Evolutionary conservation across 2,329 filamentous ascomycete genomes (phyloP), one percentile per base, ranked within the genome.

Genomic region (Colletotrichum cordylinicola): DNA sequence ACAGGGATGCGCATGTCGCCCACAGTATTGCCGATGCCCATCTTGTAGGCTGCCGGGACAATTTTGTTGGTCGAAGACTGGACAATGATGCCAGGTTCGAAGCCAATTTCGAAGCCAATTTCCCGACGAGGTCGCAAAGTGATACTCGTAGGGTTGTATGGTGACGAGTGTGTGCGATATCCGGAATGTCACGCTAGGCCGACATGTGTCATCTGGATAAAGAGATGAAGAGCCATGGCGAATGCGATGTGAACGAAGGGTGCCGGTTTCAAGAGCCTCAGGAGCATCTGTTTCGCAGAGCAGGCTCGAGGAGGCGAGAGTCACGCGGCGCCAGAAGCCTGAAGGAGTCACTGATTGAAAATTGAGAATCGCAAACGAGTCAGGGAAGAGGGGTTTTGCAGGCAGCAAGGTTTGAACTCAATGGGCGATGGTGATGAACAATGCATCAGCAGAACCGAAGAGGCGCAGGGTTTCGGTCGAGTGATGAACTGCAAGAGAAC

Each of bases 401-500:
- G 18, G 35, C n/a, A 24, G 15, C 15, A 60, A 29, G 13, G n/a
- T 68, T 68, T 52, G 27, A 60, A 35, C 6, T 33, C 35, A n/a
- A 43, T 15, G 35, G 33, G 6, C 43, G 12, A 18, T 43, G 43
- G 10, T 39, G 12, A 15, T 56, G 39, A 56, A 48, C 4, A 31
- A 31, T 61, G 64, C 58, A 18, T 60, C 15, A 37, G 67, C 48
- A 37, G 70, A 29, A 48, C 55, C 18, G 33, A 43, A 39, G 62
- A 64, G 72, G 62, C 72, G 69, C 72, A 75, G 72, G 62, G 73
- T 73, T 75, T 73, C 73, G 73, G 18, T 33, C 24, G 43, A 48
- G 9, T 35, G 64, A 43, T 24, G 27, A 37, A 48, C 43, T 48
- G 43, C 43, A 48, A 48, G 43, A 48, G 43, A 48, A 48, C 43